Evolutionary conservation across 805 yeast species (phyloP), one percentile per base, ranked within the genome.

Genomic region (Metschnikowia orientalis): DNA sequence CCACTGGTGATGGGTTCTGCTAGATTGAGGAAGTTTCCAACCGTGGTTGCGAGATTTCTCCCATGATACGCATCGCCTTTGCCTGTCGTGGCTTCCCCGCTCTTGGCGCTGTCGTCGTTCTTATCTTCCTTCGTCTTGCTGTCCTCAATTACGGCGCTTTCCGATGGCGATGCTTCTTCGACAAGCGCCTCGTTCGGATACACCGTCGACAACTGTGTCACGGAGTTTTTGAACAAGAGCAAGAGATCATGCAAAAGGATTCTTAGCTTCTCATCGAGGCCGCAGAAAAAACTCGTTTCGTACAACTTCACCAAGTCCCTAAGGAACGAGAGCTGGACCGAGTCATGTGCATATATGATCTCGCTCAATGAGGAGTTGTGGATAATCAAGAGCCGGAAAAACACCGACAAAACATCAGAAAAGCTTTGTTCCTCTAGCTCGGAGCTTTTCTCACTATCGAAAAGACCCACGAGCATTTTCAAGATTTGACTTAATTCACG

Each of bases 231-330:
- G 47, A 77, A 57, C 1, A 81, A 68, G 7, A 77, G 55, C 21
- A 79, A 55, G 35, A 78, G 65, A 48, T 79, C 86, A 49, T 78
- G 77, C 1, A 79, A 56, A 41, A 79, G 53, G 31, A 78, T 77
- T 41, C 69, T 69, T 32, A 79, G 50, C 41, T 72, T 77, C 16
- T 69, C 71, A 41, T 72, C 57, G 47, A 28, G 45, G 6, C 34
- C 15, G 6, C 37, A 20, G 16, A 78, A 59, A 18, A 67, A 58
- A 4, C 59, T 49, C 8, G 74, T 63, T 27, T 68, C 62, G 38
- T 75, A 59, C 10, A 79, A 44, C 8, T 58, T 56, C 8, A 71
- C 63, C 47, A 78, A 53, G 38, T 69, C 69, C 40, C 64, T 61
- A 38, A 77, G 49, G 33, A 79, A 73, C 7, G 48, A 58, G 35